Evolutionary conservation across 2,329 filamentous ascomycete genomes (phyloP), one percentile per base, ranked within the genome.

Genomic region (Neoscytalidium dimidiatum): DNA sequence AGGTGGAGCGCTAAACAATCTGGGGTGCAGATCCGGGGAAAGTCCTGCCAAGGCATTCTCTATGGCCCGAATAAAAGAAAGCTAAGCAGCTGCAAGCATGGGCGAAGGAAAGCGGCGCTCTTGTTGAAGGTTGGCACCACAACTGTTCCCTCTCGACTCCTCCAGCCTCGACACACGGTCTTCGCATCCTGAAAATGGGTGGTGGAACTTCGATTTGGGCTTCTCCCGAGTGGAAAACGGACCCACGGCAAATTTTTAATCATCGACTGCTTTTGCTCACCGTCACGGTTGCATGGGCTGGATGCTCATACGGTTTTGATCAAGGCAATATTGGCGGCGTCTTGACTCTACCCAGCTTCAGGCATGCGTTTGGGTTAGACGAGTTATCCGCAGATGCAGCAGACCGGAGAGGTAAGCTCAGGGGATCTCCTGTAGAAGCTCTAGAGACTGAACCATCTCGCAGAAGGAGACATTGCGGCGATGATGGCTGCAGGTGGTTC

Each of bases 311-410:
- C 67, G 78, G 77, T 19, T 79, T 79, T 41, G 78, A 80, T 52
- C 74, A 75, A 44, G 77, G 77, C 19, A 79, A 79, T 46, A 80
- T 80, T 35, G 77, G 77, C 1, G 78, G 77, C 3, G 74, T 78
- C 29, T 62, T 79, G 46, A 78, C 74, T 1, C 71, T 80, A 4
- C 70, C 74, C 1, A 75, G 74, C 4, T 79, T 80, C 67, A 68
- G 71, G 33, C 71, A 69, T 64, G 74, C 78, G 0, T 78, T 80
- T 64, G 77, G 77, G 0, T 64, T 78, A 17, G 73, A 73, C 46
- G 65, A 68, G 8, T 67, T 79, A 6, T 70, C 69, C 21, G 62
- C 70, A 51, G 69, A 68, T 11, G 72, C 69, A 35, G 69, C 71
- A 5, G 75, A 79, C 52, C 13, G 9, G 13, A 58, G 57, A 70